Base-by-base conservation (phyloP, 257 asterid genomes). In the Solanum appendiculatum region DNA sequence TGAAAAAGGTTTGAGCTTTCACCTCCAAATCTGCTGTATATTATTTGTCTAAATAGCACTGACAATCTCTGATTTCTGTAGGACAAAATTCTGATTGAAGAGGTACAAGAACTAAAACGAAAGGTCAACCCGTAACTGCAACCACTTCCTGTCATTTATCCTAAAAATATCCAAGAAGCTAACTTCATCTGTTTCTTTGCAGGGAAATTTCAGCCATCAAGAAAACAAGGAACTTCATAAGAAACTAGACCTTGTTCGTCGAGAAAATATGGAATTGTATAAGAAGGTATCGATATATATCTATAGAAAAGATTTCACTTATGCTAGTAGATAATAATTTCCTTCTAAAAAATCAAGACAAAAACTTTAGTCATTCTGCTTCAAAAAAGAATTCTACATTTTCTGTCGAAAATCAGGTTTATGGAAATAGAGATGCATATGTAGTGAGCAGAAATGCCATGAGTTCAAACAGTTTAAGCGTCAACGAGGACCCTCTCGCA, bases 121-220 rank as follows among this genome's bases (percentile, higher is more conserved):
- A 92, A 91, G 98, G 98, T 95, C 86, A 66, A 87, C 56, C 56
- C 63, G 69, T 56, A 54, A 56, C 31, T 37, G 20, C 84, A 58
- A 37, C 63, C 25, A 72, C 34, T 83, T 14, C 29, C 51, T 46
- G 84, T 63, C 40, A 31, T 40, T 25, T 31, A 87, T 34, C 84
- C 33, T 25, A 42, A 69, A 31, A 14, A 68, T 0, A 21, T 44
- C 82, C 36, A 23, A 83, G 89, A 33, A 63, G 91, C 91, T 92
- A 88, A 74, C 58, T 74, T 74, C 84, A 13, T 85, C 44, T 74
- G 48, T 66, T 90, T 86, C 87, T 73, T 86, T 93, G 91, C 94
- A 95, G 98, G 93, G 94, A 87, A 91, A 73, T 86, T 91, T 92
- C 84, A 89, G 93, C 89, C 93, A 92, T 78, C 93, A 91, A 89